Percentiles rank a stretch among this genome's conserved stretches.
Evolutionary conservation across 1,284 basidiomycete species (phyloP).

Genomic region (Serendipita sp.): DNA sequence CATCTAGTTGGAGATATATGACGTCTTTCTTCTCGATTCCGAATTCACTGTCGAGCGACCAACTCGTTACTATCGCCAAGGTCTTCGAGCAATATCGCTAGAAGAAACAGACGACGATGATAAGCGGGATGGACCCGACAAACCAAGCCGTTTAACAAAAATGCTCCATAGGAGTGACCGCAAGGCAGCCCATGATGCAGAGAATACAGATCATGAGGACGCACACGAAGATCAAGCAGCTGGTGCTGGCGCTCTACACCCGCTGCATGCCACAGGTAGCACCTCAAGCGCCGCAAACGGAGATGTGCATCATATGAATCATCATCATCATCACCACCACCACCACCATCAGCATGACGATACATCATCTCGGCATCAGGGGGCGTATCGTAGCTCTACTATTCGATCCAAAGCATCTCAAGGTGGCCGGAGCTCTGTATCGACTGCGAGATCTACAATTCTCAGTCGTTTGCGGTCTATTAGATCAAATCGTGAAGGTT

Average conservation of each 20-base stretch:
- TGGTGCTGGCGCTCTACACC: background rate
- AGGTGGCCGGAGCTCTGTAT: background rate
- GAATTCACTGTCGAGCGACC: constrained; percentile 81
- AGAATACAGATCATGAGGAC: background rate
- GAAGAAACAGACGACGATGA: constrained; percentile 15
- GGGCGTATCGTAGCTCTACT: background rate
- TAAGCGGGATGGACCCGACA: constrained; percentile 15
- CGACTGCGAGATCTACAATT: background rate
- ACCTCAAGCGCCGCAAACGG: background rate
- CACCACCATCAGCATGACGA: background rate
- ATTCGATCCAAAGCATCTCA: background rate
- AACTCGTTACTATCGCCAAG: constrained; percentile 62
- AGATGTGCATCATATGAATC: constrained; percentile 1
- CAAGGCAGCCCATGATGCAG: background rate
- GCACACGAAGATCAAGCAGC: background rate
- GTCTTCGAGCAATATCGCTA: constrained; percentile 44
- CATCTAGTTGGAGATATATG: constrained; percentile 60
- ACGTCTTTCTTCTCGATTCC: constrained; percentile 86
- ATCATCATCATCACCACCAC: constrained; percentile 13
- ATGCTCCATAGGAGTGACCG: constrained; percentile 6
- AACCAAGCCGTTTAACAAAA: background rate
- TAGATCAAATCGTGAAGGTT: background rate
- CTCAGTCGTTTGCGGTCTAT: background rate
- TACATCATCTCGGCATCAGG: background rate
- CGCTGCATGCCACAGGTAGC: background rate